Base-by-base conservation (phyloP, 768 basidiomycete genomes). In the Leccinum longicurvipes region DNA sequence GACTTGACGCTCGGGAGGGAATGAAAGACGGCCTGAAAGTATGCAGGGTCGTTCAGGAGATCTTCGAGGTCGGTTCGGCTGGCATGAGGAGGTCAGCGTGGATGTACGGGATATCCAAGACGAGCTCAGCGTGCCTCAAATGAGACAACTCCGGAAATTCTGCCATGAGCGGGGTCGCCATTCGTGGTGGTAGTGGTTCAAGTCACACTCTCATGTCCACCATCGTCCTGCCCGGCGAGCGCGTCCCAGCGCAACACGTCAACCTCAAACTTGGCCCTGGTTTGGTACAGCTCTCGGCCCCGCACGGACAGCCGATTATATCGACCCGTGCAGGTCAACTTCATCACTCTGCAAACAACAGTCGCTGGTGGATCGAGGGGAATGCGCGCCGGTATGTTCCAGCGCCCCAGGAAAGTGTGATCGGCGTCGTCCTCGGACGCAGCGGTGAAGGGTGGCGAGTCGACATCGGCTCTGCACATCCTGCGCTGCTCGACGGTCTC, bases 51-150 rank as follows among this genome's bases (percentile, higher is more conserved):
- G 14, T 80, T 77, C 21, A 97, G 74, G 5, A 97, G 75, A 65
- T 95, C 93, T 70, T 97, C 91, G n/a, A 98, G 79, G 63, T 94
- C 93, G 60, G 91, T 87, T 50, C 90, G 83, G 61, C 93, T 94
- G 64, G n/a, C 47, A 48, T 21, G 53, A 44, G 11, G 5, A 28
- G 31, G 54, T 68, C 53, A 63, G 58, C 53, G 34, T n/a, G 34
- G 23, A 23, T 39, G 12, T 25, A 46, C 27, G 29, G 32, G 28
- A 24, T 24, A 23, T 32, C 50, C 17, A 57, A 34, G 50, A 50
- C 41, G 50, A 56, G 29, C 48, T 56, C 47, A 48, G 64, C 84
- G 67, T 73, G 90, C 90, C 88, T 85, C 66, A 91, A 70, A 67
- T 84, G 77, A 23, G 85, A 74, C 29, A 93, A 74, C 65, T 91